Evolutionary conservation across 2,329 filamentous ascomycete genomes (phyloP).

Genomic region (Trichophyton schoenleinii): DNA sequence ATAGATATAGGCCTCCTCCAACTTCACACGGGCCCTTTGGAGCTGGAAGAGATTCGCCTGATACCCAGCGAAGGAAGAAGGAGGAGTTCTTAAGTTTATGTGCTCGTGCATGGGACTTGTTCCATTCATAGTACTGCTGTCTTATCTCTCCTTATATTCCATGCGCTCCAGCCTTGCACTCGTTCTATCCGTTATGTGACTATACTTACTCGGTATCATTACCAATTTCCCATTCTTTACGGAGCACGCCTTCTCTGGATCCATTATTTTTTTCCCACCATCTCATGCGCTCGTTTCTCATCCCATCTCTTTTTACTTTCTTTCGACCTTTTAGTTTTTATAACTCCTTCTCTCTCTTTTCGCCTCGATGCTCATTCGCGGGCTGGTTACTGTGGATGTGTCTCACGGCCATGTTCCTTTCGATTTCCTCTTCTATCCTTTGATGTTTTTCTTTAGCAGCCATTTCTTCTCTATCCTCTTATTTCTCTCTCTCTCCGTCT

Average conservation of each 20-base stretch:
- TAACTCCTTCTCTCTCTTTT: not conserved
- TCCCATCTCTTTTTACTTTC: not conserved
- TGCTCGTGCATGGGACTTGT: slow-evolving; percentile 86
- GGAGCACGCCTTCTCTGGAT: not conserved
- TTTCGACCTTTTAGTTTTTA: not conserved
- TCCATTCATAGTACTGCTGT: slow-evolving; percentile 58
- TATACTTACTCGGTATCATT: not conserved
- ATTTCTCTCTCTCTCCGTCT: not conserved
- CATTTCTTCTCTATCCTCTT: not conserved
- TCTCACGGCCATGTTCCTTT: not conserved
- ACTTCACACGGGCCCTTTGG: slow-evolving; percentile 15
- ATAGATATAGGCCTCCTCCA: slow-evolving; percentile 28
- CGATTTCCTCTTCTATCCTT: not conserved
- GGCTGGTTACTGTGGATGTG: slow-evolving; percentile 2
- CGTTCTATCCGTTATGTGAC: not conserved
- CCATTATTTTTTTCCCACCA: not conserved
- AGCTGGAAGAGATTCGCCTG: slow-evolving; percentile 69
- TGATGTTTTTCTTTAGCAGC: not conserved
- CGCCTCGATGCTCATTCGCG: not conserved
- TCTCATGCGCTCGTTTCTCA: not conserved
- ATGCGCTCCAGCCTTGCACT: not conserved
- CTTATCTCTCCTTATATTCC: not conserved
- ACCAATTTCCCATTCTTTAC: not conserved
- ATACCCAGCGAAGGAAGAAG: slow-evolving; percentile 72
- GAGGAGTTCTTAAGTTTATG: slow-evolving; percentile 84